These are phyloP conservation scores for Macrotyloma uniflorum DNA, from an alignment of 306 rosid genomes.

Conservation along the genomic window DNA sequence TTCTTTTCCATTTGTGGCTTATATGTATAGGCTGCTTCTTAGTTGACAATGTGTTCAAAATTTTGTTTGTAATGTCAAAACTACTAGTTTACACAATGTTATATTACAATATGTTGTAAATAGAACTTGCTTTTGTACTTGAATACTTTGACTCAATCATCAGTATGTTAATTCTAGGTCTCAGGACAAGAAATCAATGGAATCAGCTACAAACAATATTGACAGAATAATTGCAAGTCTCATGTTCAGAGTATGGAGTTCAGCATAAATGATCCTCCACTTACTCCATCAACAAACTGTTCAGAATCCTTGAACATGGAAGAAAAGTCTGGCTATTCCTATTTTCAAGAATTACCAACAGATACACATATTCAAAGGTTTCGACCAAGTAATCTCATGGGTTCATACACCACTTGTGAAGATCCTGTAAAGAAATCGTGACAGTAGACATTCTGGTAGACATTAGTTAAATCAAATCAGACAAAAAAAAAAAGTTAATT, in stretches of 20 bases:
- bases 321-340: not conserved
- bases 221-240: slow-evolving; percentile 70
- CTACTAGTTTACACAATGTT: not conserved
- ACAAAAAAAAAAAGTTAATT: not conserved
- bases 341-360: not conserved
- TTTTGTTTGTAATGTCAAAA: not conserved
- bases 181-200: slow-evolving; percentile 39
- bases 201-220: slow-evolving; percentile 54
- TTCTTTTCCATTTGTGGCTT: not conserved
- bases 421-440: slow-evolving; percentile 25
- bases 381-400: slow-evolving; percentile 6
- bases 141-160: slow-evolving; percentile 4
- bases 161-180: slow-evolving; percentile 34
- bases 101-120: not conserved
- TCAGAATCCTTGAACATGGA: slow-evolving; percentile 15
- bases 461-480: not conserved
- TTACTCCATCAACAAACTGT: slow-evolving; percentile 30
- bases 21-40: not conserved
- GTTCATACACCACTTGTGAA: slow-evolving; percentile 5
- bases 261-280: slow-evolving; percentile 34
- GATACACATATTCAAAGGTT: slow-evolving; percentile 50
- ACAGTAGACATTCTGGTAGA: not conserved
- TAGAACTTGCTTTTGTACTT: not conserved
- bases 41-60: not conserved
- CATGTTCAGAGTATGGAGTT: slow-evolving; percentile 61